Percentiles rank a stretch among this genome's conserved stretches.
Conservation (phyloP, 2,329 filamentous ascomycete genomes). For the Phaeosphaeriaceae sp. region DNA sequence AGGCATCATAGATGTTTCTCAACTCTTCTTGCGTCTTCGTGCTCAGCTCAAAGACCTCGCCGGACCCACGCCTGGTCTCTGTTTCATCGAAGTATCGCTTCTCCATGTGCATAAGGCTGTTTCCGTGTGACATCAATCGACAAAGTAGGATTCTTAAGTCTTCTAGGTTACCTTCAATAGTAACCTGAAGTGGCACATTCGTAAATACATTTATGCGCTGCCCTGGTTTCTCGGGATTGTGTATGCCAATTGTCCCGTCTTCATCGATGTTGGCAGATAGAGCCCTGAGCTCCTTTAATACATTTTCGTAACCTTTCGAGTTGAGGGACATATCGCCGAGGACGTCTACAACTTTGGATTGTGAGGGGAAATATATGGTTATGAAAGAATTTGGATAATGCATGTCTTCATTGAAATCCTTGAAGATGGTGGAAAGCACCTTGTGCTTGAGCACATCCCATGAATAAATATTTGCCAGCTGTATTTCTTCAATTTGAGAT, state of each 20-base stretch:
- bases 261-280: not conserved
- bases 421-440: not conserved
- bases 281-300: not conserved
- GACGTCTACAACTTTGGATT: not conserved
- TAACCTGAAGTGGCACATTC: not conserved
- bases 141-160: not conserved
- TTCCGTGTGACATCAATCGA: not conserved
- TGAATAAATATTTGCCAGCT: not conserved
- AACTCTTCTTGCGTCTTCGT: not conserved
- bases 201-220: not conserved
- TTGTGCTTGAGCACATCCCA: not conserved
- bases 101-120: not conserved
- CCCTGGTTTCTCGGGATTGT: not conserved
- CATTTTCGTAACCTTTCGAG: not conserved
- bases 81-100: not conserved
- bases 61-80: not conserved
- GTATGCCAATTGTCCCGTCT: not conserved
- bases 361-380: not conserved
- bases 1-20: not conserved
- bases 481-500: not conserved
- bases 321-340: not conserved
- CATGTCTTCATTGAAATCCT: not conserved
- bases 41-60: not conserved
- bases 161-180: not conserved
- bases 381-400: not conserved